Evolutionary conservation across 140 eudicot genomes (phyloP), one percentile per base, ranked within the genome.

Genomic region (Flaveria floridana): DNA sequence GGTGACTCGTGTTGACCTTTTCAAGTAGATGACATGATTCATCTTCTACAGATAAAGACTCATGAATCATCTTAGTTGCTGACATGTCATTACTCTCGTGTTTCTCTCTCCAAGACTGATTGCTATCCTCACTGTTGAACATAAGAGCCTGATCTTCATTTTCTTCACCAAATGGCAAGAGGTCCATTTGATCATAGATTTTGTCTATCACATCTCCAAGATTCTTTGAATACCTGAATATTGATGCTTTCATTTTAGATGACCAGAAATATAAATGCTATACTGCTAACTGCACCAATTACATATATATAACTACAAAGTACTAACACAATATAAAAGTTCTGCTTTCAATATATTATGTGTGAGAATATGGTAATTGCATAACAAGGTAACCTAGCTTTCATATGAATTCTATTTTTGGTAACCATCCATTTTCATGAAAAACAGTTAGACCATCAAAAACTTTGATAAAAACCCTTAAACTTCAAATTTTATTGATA

Each of bases 111-210:
- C 87, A 84, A 53, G 98, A 89, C 11, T 89, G 96, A 76, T 74
- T 88, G 85, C 97, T 93, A 64, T 93, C 98, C 75, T 93, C 98
- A 67, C 94, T 93, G 79, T 90, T 90, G 77, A 86, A 83, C 73
- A 87, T 76, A 59, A 82, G 80, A 70, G 75, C 83, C 20, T 82
- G 89, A 34, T 81, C 66, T 73, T 93, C 97, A 67, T 76, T 84
- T 28, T 93, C 97, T 50, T 89, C 98, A 56, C 90, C 91, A 75
- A 84, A 90, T 76, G 95, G 91, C 62, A 93, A 81, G 42, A 93
- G 76, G 82, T 93, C 99, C 96, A 93, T 83, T 85, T 81, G 72
- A 26, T 80, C 71, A 42, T 93, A 93, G 75, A 93, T 90, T 66
- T 72, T 78, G 34, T 88, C 73, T 19, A 93, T 84, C 71, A 90